A percentile compares a stretch with the other conserved stretches of the same genome.
Conservation (phyloP, 2,329 filamentous ascomycete species). For the Fragosphaeria purpurea region DNA sequence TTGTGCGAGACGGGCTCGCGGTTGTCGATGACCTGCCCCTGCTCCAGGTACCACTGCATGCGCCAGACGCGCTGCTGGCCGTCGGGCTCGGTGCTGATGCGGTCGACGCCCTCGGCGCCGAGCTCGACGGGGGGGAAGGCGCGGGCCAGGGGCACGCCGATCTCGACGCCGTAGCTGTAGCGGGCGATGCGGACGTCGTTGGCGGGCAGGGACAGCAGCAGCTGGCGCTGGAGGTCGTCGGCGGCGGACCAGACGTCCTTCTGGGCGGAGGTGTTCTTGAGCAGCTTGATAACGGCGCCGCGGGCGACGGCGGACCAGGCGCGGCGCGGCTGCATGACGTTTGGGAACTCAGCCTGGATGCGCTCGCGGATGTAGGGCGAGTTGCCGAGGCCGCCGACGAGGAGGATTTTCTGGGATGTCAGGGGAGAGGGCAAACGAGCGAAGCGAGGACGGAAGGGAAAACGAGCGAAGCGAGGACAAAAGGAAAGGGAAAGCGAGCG, state of each 20-base stretch:
- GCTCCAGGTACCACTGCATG: slow-evolving; percentile 9
- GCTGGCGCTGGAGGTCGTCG: neutral
- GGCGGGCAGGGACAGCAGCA: slow-evolving; percentile 1
- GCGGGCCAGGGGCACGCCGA: slow-evolving; percentile 2
- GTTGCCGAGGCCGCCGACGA: slow-evolving; percentile 40
- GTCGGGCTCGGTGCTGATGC: neutral
- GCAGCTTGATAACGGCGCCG: slow-evolving; percentile 37
- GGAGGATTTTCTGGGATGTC: slow-evolving; percentile 34
- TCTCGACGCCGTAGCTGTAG: slow-evolving; percentile 8
- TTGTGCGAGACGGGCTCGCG: slow-evolving; percentile 9
- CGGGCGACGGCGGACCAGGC: slow-evolving; percentile 41
- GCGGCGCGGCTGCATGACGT: slow-evolving; percentile 37
- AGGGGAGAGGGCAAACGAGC: neutral
- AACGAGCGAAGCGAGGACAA: neutral
- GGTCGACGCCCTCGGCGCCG: neutral
- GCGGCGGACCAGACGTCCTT: neutral
- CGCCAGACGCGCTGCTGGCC: slow-evolving; percentile 8
- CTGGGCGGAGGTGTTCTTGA: slow-evolving; percentile 3
- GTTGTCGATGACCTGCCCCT: slow-evolving; percentile 9
- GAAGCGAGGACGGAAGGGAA: neutral
- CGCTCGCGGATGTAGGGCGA: slow-evolving; percentile 33
- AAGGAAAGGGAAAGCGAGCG: neutral
- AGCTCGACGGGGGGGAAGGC: neutral
- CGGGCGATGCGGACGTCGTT: slow-evolving; percentile 7
- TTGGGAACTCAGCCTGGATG: slow-evolving; percentile 23